phyloP scores from a whole-genome alignment of 768 basidiomycete genomes.

The Tulasnella sp. region DNA sequence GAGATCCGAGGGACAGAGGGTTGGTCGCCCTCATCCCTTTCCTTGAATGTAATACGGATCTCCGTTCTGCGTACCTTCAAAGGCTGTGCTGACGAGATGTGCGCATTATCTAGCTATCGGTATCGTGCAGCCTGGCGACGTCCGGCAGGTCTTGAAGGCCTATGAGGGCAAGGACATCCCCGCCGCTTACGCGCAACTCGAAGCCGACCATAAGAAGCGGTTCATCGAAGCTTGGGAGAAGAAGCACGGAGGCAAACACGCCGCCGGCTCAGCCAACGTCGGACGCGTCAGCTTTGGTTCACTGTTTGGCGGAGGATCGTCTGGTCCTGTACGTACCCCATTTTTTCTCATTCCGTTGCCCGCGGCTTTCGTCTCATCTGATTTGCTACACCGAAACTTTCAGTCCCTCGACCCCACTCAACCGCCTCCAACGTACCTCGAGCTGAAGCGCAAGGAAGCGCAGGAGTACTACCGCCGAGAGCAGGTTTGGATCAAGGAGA shows the following conservation, averaged over 20 bases:
- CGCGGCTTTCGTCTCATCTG: not conserved
- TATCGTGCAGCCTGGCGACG: slow-evolving; percentile 78
- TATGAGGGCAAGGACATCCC: slow-evolving; percentile 86
- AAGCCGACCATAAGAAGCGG: slow-evolving; percentile 66
- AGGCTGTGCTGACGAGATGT: not conserved
- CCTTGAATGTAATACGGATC: slow-evolving; percentile 59
- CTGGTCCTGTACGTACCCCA: not conserved
- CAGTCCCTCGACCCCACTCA: not conserved
- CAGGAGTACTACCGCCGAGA: slow-evolving; percentile 26
- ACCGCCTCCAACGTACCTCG: slow-evolving; percentile 17
- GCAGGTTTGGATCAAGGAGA: slow-evolving; percentile 27
- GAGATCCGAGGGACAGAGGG: slow-evolving; percentile 59
- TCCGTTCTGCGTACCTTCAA: not conserved
- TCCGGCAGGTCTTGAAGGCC: slow-evolving; percentile 73
- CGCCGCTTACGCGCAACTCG: slow-evolving; percentile 76
- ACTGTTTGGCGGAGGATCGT: slow-evolving; percentile 28
- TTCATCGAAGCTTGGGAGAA: slow-evolving; percentile 66
- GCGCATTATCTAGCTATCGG: slow-evolving; percentile 54
- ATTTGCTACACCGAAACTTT: not conserved
- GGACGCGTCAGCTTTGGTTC: slow-evolving; percentile 35
- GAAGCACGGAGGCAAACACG: slow-evolving; percentile 23
- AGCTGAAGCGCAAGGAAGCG: slow-evolving; percentile 19
- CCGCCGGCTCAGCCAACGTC: slow-evolving; percentile 22
- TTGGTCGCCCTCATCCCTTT: slow-evolving; percentile 92
- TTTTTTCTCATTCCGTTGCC: not conserved